Conservation (phyloP, 805 yeast genomes). For the Metschnikowia sp. region DNA sequence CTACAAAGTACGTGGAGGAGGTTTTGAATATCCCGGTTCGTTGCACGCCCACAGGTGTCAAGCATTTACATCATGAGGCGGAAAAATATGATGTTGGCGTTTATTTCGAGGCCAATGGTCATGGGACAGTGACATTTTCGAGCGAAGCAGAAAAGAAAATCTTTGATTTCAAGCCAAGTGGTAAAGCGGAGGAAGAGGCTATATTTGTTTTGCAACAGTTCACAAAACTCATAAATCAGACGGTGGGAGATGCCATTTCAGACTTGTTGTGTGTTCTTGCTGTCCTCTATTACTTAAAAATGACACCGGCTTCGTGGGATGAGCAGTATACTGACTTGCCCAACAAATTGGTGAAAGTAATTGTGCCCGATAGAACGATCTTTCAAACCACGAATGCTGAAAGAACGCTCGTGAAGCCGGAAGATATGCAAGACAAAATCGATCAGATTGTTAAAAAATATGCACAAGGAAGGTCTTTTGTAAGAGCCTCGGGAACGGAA, state of each 20-base stretch:
- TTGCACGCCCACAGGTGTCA: constrained; percentile 94
- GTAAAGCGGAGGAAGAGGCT: constrained; percentile 45
- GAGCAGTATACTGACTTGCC: constrained; percentile 79
- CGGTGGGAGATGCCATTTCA: constrained; percentile 98
- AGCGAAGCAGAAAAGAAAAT: constrained; percentile 40
- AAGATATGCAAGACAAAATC: constrained; percentile 70
- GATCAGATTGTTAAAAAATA: constrained; percentile 59
- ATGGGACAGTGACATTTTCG: constrained; percentile 89
- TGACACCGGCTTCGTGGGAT: constrained; percentile 73
- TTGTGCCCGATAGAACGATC: constrained; percentile 74
- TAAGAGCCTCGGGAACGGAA: constrained; percentile 96
- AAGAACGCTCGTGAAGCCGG: constrained; percentile 71
- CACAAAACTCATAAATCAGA: constrained; percentile 79
- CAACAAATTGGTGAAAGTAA: constrained; percentile 73
- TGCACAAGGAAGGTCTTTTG: constrained; percentile 76
- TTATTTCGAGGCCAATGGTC: constrained; percentile 99
- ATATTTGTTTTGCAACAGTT: constrained; percentile 56
- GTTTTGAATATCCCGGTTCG: constrained; percentile 70
- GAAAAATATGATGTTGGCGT: constrained; percentile 83
- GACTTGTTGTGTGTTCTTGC: constrained; percentile 78
- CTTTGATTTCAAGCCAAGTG: constrained; percentile 28
- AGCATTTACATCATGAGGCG: constrained; percentile 92
- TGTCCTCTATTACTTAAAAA: constrained; percentile 52
- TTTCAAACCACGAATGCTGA: constrained; percentile 92
- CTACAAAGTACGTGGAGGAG: constrained; percentile 67